Conservation (phyloP, 192 early-diverging fungal genomes). For the Backusella luteola region DNA sequence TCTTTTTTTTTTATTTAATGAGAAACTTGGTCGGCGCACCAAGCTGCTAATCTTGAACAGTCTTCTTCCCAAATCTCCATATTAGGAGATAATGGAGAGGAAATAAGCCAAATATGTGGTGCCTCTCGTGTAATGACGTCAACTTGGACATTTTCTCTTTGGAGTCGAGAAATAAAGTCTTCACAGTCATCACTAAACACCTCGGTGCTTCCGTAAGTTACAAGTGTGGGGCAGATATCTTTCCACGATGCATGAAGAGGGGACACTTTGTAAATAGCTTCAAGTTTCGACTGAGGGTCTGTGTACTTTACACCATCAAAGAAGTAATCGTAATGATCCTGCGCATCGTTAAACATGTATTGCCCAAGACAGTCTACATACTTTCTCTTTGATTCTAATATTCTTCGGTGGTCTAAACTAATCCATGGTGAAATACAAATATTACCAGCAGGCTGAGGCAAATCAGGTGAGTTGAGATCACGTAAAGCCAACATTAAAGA, state of each 20-base stretch:
- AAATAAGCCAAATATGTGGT: slow-evolving; percentile 19
- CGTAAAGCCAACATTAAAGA: not conserved
- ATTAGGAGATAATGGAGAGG: not conserved
- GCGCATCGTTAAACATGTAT: not conserved
- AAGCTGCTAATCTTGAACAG: slow-evolving; percentile 3
- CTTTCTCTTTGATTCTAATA: not conserved
- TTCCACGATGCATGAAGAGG: slow-evolving; percentile 16
- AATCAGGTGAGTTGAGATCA: not conserved
- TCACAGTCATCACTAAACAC: slow-evolving; percentile 9
- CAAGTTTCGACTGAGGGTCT: not conserved
- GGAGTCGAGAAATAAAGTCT: not conserved
- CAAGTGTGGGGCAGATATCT: slow-evolving; percentile 5
- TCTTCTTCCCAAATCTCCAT: slow-evolving; percentile 12
- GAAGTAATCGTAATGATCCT: not conserved
- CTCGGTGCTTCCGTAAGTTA: slow-evolving; percentile 14
- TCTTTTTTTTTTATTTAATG: not conserved
- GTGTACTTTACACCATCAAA: not conserved
- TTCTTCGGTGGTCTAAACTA: not conserved
- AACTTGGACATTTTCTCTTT: slow-evolving; percentile 5
- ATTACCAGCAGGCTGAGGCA: slow-evolving; percentile 14
- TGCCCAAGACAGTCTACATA: not conserved
- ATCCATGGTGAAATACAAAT: slow-evolving; percentile 20
- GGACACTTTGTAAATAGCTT: not conserved
- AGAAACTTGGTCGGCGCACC: slow-evolving; percentile 17
- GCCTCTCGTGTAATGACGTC: not conserved